Base-by-base conservation (phyloP, 371 early-diverging fungal genomes). In the Apophysomyces ossiformis region DNA sequence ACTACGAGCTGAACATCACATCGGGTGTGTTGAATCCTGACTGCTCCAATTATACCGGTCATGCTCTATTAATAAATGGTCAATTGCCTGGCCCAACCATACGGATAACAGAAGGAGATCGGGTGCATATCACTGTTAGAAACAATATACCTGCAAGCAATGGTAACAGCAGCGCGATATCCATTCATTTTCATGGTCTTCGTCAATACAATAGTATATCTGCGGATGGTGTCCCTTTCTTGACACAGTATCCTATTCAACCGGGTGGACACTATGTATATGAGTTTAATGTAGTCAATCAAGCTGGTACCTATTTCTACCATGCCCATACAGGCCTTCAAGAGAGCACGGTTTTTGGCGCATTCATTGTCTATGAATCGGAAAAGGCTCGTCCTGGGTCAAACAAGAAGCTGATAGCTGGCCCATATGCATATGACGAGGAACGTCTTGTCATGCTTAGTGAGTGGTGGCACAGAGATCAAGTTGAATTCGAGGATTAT, bases 141-240 rank as follows among this genome's bases (percentile, higher is more conserved):
- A 87, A 87, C 39, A 66, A 63, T 35, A 38, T 76, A 5, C 56
- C 67, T 8, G n/a, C 58, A 26, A 57, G 13, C n/a, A 15, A 54
- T 15, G 69, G 64, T 13, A 61, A 71, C 21, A 37, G 60, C 6
- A 70, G 73, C 32, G 71, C 61, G 37, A 57, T 82, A 1, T 66
- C 79, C 3, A 68, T 84, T 15, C 84, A 84, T 63, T 84, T 73
- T 37, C 84, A 84, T 47, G 84, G 84, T 21, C 74, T 84, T 16
- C 74, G 74, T 0, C 81, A 84, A 57, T 69, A 71, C 18, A 71
- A 75, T 9, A 73, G 78, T n/a, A 32, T 44, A 12, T 47, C 69
- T 37, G 66, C 81, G 2, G 84, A 84, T 56, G 93, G 93, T 6
- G 89, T 87, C 0, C 88, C 89, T 1, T 83, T 76, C 43, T 58